phyloP scores from a whole-genome alignment of 768 basidiomycete genomes.

The Boletus vermiculosoides region DNA sequence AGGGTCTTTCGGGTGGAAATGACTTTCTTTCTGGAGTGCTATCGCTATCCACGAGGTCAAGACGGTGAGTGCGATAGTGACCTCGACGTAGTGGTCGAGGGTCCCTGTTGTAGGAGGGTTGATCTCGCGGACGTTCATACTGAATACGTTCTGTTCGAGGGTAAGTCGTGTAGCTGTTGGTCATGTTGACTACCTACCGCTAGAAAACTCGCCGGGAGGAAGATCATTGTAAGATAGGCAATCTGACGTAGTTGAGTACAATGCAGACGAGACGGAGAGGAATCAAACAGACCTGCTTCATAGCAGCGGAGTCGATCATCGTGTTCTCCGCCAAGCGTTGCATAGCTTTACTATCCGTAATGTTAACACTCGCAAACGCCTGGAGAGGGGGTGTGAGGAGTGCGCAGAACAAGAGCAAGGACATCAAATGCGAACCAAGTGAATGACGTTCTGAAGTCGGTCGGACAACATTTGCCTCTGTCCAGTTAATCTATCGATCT shows the following conservation, averaged over 20 bases:
- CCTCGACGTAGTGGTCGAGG: constrained; percentile 38
- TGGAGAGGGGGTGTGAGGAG: constrained; percentile 21
- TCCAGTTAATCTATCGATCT: constrained; percentile 46
- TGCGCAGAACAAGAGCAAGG: background rate
- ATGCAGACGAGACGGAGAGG: background rate
- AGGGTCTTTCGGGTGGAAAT: constrained; percentile 7
- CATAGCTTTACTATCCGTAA: constrained; percentile 52
- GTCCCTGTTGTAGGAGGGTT: constrained; percentile 22
- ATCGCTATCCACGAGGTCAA: constrained; percentile 56
- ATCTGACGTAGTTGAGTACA: constrained; percentile 28
- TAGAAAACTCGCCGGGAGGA: constrained; percentile 52
- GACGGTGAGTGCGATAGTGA: constrained; percentile 48
- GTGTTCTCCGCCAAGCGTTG: constrained; percentile 46
- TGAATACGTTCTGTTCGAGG: constrained; percentile 30
- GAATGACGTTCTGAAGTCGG: constrained; percentile 36
- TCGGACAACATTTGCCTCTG: constrained; percentile 32
- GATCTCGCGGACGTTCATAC: constrained; percentile 35
- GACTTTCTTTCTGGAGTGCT: constrained; percentile 41
- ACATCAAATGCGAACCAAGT: constrained; percentile 25
- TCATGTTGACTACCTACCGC: constrained; percentile 20
- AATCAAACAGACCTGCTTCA: constrained; percentile 31
- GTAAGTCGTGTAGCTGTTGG: constrained; percentile 4
- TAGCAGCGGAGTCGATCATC: constrained; percentile 41
- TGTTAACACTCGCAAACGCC: constrained; percentile 61
- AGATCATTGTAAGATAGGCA: constrained; percentile 58